Evolutionary conservation across 1,139 yeast genomes (phyloP).

Genomic region (Taphrina flavorubra): DNA sequence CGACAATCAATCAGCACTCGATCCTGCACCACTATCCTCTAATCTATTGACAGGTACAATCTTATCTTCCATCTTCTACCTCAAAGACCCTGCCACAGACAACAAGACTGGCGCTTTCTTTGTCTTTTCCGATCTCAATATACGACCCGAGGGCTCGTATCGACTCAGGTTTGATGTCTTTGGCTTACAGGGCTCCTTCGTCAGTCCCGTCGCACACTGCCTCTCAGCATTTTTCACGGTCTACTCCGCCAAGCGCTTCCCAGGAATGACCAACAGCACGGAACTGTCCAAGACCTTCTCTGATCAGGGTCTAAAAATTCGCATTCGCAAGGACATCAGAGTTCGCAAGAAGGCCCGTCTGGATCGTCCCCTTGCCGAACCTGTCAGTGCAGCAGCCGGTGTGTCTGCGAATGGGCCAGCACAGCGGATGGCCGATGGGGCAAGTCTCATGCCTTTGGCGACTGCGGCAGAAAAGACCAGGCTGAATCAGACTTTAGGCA

Average conservation of each 20-base stretch:
- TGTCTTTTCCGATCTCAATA: constrained; percentile 51
- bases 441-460: constrained; percentile 14
- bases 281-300: constrained; percentile 36
- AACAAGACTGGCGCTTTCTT: constrained; percentile 47
- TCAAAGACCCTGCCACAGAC: constrained; percentile 21
- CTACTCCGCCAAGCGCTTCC: constrained; percentile 53
- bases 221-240: constrained; percentile 50
- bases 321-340: constrained; percentile 38
- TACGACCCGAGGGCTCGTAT: constrained; percentile 52
- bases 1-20: not conserved
- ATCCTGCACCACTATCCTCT: constrained; percentile 9
- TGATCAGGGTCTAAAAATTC: constrained; percentile 36
- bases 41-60: constrained; percentile 29
- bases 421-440: not conserved
- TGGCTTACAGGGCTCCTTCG: constrained; percentile 21
- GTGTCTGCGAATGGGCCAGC: not conserved
- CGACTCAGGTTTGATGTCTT: constrained; percentile 50
- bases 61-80: constrained; percentile 27
- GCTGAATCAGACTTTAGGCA: not conserved
- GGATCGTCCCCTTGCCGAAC: not conserved
- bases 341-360: constrained; percentile 26
- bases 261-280: constrained; percentile 49
- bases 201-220: constrained; percentile 45
- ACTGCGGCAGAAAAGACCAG: constrained; percentile 11
- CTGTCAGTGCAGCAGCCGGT: not conserved